Conservation (phyloP, 2,329 filamentous ascomycete genomes). For the Metarhizium guizhouense region DNA sequence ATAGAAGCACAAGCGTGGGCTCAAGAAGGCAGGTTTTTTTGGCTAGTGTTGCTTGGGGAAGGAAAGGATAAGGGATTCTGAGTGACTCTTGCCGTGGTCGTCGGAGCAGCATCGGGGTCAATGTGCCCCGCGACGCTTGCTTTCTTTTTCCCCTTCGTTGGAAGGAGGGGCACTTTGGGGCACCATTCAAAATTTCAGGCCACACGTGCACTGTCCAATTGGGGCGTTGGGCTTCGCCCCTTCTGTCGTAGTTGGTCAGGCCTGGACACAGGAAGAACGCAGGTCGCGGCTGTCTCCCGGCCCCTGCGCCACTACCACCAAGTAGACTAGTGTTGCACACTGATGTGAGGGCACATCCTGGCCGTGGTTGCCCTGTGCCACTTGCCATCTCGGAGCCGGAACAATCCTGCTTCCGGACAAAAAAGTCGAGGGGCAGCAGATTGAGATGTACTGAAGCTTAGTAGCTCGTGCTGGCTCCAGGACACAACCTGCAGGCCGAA, state of each 20-base stretch:
- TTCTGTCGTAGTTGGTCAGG: not conserved
- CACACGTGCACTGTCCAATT: conserved; percentile 10
- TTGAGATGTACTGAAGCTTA: conserved; percentile 9
- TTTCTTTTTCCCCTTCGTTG: not conserved
- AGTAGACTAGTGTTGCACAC: not conserved
- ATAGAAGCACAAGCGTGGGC: not conserved
- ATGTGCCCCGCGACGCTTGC: conserved; percentile 11
- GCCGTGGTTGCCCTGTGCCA: not conserved
- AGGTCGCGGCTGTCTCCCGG: not conserved
- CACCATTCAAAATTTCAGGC: conserved; percentile 9
- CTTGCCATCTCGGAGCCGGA: conserved; percentile 13
- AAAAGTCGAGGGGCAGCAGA: conserved; percentile 17
- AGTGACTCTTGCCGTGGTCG: conserved; percentile 5
- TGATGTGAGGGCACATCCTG: not conserved
- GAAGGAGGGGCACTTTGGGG: conserved; percentile 11
- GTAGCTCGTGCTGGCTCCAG: conserved; percentile 4
- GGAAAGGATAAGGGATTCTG: not conserved
- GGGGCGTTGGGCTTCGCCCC: conserved; percentile 4
- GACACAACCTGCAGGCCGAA: conserved; percentile 6
- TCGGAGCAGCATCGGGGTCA: conserved; percentile 1
- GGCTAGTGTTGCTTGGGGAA: not conserved
- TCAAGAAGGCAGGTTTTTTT: not conserved
- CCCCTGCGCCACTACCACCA: conserved; percentile 1
- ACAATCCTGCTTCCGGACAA: conserved; percentile 19
- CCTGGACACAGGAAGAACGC: not conserved